These are phyloP conservation scores for Beta lomatogona DNA, from an alignment of 179 eudicot species.

Conservation along the genomic window DNA sequence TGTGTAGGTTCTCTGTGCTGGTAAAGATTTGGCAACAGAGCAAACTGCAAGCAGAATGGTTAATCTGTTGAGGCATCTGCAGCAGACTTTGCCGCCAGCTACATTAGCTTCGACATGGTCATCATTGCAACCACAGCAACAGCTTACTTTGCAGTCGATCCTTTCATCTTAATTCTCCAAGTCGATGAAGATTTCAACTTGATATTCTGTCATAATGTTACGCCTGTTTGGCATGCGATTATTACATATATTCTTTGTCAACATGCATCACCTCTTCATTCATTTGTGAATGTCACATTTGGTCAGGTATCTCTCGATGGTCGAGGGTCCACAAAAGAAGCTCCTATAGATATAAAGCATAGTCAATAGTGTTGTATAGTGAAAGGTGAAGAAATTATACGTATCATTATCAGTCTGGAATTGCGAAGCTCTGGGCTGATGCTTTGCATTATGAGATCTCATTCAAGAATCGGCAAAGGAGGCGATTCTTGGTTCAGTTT, in stretches of 20 bases:
- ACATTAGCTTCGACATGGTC: conserved; percentile 81
- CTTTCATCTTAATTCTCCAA: conserved; percentile 50
- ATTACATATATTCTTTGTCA: conserved; percentile 46
- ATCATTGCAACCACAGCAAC: conserved; percentile 91
- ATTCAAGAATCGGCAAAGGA: conserved; percentile 38
- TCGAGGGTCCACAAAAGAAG: conserved; percentile 23
- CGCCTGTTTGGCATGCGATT: conserved; percentile 15
- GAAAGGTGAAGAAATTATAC: conserved; percentile 16
- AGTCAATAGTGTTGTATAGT: conserved; percentile 28
- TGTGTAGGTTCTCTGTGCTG: conserved; percentile 74
- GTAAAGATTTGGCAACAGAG: conserved; percentile 88
- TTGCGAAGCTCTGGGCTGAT: conserved; percentile 25
- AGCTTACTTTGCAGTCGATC: conserved; percentile 78
- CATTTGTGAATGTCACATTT: conserved; percentile 25
- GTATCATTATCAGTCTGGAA: neutral
- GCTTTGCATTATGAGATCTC: conserved; percentile 17
- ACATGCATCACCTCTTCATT: conserved; percentile 33
- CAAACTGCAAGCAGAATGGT: conserved; percentile 86
- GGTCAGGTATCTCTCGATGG: conserved; percentile 28
- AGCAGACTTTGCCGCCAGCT: conserved; percentile 83
- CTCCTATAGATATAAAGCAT: conserved; percentile 21
- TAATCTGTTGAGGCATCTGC: conserved; percentile 76
- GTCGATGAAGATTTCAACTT: neutral
- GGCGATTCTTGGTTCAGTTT: conserved; percentile 59
- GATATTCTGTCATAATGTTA: conserved; percentile 1